Percentiles rank a stretch among this genome's conserved stretches.
Conservation (phyloP, 805 yeast species). For the Candida corydali region DNA sequence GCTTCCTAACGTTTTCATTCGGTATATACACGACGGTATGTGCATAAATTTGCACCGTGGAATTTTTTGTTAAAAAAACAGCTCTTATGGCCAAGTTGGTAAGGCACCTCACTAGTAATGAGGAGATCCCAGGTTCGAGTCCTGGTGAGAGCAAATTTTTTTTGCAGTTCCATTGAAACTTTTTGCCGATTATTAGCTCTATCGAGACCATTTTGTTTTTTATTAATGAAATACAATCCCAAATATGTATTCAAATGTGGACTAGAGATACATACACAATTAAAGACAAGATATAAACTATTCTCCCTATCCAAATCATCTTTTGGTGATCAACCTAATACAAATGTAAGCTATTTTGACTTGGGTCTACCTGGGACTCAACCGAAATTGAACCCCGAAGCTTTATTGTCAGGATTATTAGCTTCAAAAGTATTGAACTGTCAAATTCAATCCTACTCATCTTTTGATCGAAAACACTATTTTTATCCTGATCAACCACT, state of each 20-base stretch:
- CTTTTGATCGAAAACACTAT: conserved; percentile 92
- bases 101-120: conserved; percentile 14
- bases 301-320: conserved; percentile 57
- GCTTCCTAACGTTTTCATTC: too few species aligned
- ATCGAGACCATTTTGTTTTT: not conserved
- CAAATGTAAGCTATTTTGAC: conserved; percentile 73
- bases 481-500: conserved; percentile 95
- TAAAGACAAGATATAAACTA: conserved; percentile 68
- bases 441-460: conserved; percentile 48
- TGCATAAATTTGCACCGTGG: too few species aligned
- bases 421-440: conserved; percentile 71
- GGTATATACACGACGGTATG: too few species aligned
- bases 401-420: conserved; percentile 62
- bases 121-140: conserved; percentile 13
- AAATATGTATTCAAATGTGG: conserved; percentile 68
- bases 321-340: conserved; percentile 57
- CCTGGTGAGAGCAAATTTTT: conserved; percentile 8
- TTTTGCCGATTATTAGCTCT: too few species aligned
- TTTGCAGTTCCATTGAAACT: too few species aligned
- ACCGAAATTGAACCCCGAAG: conserved; percentile 75
- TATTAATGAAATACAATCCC: conserved; percentile 12
- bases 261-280: conserved; percentile 88
- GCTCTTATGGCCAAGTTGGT: conserved; percentile 13
- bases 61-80: too few species aligned
- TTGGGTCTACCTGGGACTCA: conserved; percentile 90